Base-by-base conservation (phyloP, 2,329 filamentous ascomycete species). In the Annulohypoxylon truncatum region DNA sequence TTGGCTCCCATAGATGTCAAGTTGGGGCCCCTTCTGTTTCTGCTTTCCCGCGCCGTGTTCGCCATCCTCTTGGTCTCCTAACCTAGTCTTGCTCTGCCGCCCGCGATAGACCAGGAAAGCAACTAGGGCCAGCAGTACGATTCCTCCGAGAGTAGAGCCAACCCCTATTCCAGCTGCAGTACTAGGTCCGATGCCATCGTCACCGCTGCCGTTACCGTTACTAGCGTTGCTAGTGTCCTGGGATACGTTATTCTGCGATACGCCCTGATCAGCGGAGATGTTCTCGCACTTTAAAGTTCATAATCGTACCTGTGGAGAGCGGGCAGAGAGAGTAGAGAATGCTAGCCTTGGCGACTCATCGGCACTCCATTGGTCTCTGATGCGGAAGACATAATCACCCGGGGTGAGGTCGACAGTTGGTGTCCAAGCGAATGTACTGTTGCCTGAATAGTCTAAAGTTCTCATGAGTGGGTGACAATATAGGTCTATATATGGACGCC, bases 141-240 rank as follows among this genome's bases (percentile, higher is more conserved):
- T 48, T 1, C 67, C 67, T 5, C 64, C 67, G 15, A 69, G 35
- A 2, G 64, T 69, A 2, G 60, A 69, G 2, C 67, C 64, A 9
- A 67, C 57, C 2, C 67, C 51, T 7, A 69, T 64, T 3, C 66
- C 66, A 1, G 56, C 56, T 4, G 48, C 59, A 13, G 42, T 48
- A 12, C 51, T 28, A 5, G 64, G 61, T 9, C 56, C 22, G 7
- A 64, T 50, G 9, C 60, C 54, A 13, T 38, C 48, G n/a, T 53
- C 26, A 13, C 12, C 15, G 4, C 33, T 24, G 9, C 50, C 28
- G 2, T 29, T n/a, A 29, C 7, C 29, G 24, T 12, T 31, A 15
- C 15, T 26, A 40, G 35, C 31, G 24, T 57, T 48, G 18, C 40
- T 56, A 2, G 20, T 26, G 20, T 50, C 35, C 40, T 52, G 52